Percentiles rank a stretch among this genome's conserved stretches.
Conservation (phyloP, 352 stramenopile genomes). For the Phytophthora pini region DNA sequence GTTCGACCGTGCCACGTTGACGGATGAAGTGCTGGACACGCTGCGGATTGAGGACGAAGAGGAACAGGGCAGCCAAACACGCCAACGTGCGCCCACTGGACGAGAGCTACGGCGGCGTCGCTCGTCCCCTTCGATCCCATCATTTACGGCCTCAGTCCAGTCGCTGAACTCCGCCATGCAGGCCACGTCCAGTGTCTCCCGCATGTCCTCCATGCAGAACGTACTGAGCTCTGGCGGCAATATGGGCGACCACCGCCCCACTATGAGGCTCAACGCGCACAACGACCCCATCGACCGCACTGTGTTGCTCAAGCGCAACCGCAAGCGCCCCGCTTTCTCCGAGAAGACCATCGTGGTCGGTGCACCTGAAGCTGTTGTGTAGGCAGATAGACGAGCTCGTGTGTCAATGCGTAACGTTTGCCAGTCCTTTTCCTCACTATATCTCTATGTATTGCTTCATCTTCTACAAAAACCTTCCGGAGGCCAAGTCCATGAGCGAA, state of each 20-base stretch:
- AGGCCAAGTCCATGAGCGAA: conserved; percentile 76
- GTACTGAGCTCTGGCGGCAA: conserved; percentile 32
- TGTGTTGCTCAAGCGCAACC: conserved; percentile 81
- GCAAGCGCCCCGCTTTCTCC: conserved; percentile 72
- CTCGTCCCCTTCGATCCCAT: conserved; percentile 88
- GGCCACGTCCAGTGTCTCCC: conserved; percentile 54
- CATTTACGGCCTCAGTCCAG: conserved; percentile 85
- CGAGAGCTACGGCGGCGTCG: conserved; percentile 68
- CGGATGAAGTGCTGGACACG: conserved; percentile 80
- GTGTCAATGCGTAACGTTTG: conserved; percentile 17
- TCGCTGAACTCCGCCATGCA: conserved; percentile 84
- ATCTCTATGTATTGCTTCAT: conserved; percentile 2
- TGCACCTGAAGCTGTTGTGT: conserved; percentile 83
- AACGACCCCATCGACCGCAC: conserved; percentile 74
- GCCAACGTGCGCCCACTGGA: conserved; percentile 51
- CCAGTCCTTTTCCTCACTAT: conserved; percentile 15
- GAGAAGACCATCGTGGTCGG: conserved; percentile 91
- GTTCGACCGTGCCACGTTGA: conserved; percentile 77
- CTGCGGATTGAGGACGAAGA: conserved; percentile 56
- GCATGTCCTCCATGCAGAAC: conserved; percentile 60
- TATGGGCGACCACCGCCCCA: conserved; percentile 51
- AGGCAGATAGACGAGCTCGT: conserved; percentile 34
- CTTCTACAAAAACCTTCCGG: conserved; percentile 58
- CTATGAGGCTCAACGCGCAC: conserved; percentile 64
- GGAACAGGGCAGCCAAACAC: conserved; percentile 53